These are phyloP conservation scores for Coniella lustricola DNA, from an alignment of 2,329 filamentous ascomycete genomes.

Conservation along the genomic window DNA sequence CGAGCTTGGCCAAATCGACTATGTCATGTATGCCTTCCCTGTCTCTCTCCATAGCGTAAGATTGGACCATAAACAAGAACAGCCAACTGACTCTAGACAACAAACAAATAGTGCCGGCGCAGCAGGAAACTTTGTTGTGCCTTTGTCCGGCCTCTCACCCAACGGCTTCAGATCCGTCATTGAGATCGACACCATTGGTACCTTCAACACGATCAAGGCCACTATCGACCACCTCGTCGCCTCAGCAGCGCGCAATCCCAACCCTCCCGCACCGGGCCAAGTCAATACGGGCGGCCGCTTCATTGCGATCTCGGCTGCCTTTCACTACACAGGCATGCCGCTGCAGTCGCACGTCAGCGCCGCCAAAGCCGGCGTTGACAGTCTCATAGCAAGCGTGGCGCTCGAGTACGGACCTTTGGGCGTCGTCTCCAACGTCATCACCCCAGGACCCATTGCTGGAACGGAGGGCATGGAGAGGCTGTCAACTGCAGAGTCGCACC, in stretches of 20 bases:
- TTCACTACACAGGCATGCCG: slow-evolving; percentile 83
- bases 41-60: no score
- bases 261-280: slow-evolving; percentile 50
- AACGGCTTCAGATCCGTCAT: slow-evolving; percentile 96
- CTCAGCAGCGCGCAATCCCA: slow-evolving; percentile 61
- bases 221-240: slow-evolving; percentile 73
- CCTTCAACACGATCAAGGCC: slow-evolving; percentile 91
- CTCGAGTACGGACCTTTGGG: slow-evolving; percentile 88
- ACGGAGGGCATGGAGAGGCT: slow-evolving; percentile 75
- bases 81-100: no score
- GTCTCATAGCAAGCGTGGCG: slow-evolving; percentile 69
- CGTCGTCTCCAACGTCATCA: slow-evolving; percentile 80
- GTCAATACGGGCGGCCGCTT: slow-evolving; percentile 66
- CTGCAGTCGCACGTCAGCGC: slow-evolving; percentile 86
- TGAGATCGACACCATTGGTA: slow-evolving; percentile 91
- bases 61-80: no score
- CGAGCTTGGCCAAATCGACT: slow-evolving; percentile 85
- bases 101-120: slow-evolving; percentile 64
- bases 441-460: slow-evolving; percentile 76
- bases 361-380: slow-evolving; percentile 86
- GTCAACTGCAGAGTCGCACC: slow-evolving; percentile 32
- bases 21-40: slow-evolving; percentile 64
- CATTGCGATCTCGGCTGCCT: slow-evolving; percentile 81
- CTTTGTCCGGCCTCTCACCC: slow-evolving; percentile 70
- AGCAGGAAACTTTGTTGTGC: slow-evolving; percentile 89